Conservation (phyloP, 768 basidiomycete species). For the Termitomyces sp. region DNA sequence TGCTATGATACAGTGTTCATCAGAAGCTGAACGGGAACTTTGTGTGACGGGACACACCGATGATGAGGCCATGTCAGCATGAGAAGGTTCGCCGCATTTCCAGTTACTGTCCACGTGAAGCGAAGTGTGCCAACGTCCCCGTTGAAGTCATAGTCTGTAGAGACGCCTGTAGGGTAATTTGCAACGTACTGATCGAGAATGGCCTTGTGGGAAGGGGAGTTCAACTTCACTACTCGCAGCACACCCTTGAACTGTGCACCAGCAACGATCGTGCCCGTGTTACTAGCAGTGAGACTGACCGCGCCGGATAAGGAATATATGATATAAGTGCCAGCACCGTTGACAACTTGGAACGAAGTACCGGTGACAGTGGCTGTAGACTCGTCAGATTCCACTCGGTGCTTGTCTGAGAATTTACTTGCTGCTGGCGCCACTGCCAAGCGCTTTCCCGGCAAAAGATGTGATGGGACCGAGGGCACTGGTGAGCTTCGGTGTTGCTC, state of each 20-base stretch:
- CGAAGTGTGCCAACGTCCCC: slow-evolving; percentile 26
- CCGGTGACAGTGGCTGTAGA: slow-evolving; percentile 23
- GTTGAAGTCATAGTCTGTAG: slow-evolving; percentile 28
- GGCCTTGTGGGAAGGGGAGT: slow-evolving; percentile 23
- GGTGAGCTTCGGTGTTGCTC: slow-evolving; percentile 29
- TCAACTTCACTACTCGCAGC: slow-evolving; percentile 28
- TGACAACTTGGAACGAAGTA: slow-evolving; percentile 27
- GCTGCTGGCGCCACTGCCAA: slow-evolving; percentile 22
- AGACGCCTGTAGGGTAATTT: slow-evolving; percentile 28
- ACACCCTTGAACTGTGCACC: slow-evolving; percentile 25
- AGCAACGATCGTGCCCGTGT: slow-evolving; percentile 22
- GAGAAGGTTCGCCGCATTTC: slow-evolving; percentile 26
- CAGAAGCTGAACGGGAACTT: background rate
- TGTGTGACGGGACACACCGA: slow-evolving; percentile 17
- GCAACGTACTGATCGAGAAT: slow-evolving; percentile 27
- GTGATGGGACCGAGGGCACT: slow-evolving; percentile 27
- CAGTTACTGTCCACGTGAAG: slow-evolving; percentile 31
- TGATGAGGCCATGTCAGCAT: slow-evolving; percentile 34
- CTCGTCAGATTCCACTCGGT: background rate
- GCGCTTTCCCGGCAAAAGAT: slow-evolving; percentile 24
- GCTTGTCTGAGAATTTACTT: background rate
- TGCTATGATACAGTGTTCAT: background rate
- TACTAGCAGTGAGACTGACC: slow-evolving; percentile 25
- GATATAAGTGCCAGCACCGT: slow-evolving; percentile 28
- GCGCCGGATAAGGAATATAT: slow-evolving; percentile 30